Evolutionary conservation across 2,329 filamentous ascomycete genomes (phyloP).

Genomic region (Ceratocystis smalleyi): DNA sequence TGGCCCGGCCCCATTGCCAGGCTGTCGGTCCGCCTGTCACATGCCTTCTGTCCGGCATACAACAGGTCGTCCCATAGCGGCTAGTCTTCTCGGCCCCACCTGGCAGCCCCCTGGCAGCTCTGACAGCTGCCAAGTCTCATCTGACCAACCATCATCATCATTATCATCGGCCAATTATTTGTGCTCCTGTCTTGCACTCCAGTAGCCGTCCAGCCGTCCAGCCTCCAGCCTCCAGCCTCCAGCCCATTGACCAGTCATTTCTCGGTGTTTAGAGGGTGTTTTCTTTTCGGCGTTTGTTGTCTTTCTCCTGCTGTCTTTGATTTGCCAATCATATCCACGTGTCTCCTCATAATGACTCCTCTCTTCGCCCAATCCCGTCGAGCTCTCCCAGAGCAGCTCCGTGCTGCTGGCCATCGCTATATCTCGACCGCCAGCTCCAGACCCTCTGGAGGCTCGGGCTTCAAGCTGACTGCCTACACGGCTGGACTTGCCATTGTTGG

Average conservation of each 20-base stretch:
- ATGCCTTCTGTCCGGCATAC: neutral
- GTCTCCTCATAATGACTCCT: slow-evolving; percentile 16
- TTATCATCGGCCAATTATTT: neutral
- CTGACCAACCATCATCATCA: neutral
- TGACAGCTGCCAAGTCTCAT: slow-evolving; percentile 10
- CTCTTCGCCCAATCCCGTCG: slow-evolving; percentile 16
- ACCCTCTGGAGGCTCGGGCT: slow-evolving; percentile 19
- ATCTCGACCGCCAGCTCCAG: slow-evolving; percentile 23
- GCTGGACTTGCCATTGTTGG: slow-evolving; percentile 29
- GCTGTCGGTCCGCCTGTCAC: neutral
- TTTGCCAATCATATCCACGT: neutral
- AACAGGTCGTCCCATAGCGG: neutral
- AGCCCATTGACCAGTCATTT: slow-evolving; percentile 7
- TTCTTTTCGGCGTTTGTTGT: neutral
- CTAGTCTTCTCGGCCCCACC: neutral
- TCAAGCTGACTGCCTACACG: slow-evolving; percentile 28
- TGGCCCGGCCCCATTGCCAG: too few relatives aligned
- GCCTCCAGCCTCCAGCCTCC: slow-evolving; percentile 10
- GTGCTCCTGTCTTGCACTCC: neutral
- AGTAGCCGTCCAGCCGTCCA: neutral
- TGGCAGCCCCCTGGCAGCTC: neutral
- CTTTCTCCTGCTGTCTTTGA: neutral
- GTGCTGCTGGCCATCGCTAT: slow-evolving; percentile 21
- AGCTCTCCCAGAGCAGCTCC: slow-evolving; percentile 11
- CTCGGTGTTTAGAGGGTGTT: neutral